Evolutionary conservation across 768 basidiomycete species (phyloP), one percentile per base, ranked within the genome.

Genomic region (Boletus huronensis): DNA sequence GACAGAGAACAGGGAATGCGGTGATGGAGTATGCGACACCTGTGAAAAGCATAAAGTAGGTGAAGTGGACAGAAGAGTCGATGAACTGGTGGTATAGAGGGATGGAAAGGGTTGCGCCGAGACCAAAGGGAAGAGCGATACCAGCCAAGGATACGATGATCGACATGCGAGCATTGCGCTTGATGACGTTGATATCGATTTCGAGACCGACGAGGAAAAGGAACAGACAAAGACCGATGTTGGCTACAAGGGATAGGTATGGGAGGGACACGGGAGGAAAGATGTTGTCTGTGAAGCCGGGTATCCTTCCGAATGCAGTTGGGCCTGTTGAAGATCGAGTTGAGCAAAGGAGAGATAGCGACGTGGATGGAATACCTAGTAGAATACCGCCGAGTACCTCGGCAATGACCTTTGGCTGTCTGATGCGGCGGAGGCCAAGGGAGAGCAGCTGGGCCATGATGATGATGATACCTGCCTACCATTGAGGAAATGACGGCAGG

Each of bases 201-300:
- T 93, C 90, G 32, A 96, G 84, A 3, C 96, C 96, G 38, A 98
- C 88, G 55, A 98, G 80, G 74, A 97, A 98, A 14, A 98, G 81
- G 72, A 93, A 94, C 41, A 93, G 81, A 58, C 86, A 87, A 5
- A 92, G 79, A 6, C 91, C 96, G 57, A 98, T 90, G 61, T 92
- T 90, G 14, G 96, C 90, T 17, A 88, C 84, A 19, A 98, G 85
- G 51, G 83, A 84, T 25, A 98, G 83, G 67, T 87, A 95, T 0
- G 93, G 78, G 6, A 80, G 67, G 0, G 92, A 93, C 0, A 75
- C 74, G 0, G 67, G 1, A 0, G 96, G 93, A 69, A 98, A 98
- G 50, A 97, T 84, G 66, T 85, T 84, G 42, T 88, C 51, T 1
- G 93, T 87, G 73, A 98, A 98, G 5, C 88, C 87, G 0, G 93